A percentile compares a stretch with the other conserved stretches of the same genome.
phyloP scores from a whole-genome alignment of 164 flowering plant genomes.

The Kalanchoe fedtschenkoi region DNA sequence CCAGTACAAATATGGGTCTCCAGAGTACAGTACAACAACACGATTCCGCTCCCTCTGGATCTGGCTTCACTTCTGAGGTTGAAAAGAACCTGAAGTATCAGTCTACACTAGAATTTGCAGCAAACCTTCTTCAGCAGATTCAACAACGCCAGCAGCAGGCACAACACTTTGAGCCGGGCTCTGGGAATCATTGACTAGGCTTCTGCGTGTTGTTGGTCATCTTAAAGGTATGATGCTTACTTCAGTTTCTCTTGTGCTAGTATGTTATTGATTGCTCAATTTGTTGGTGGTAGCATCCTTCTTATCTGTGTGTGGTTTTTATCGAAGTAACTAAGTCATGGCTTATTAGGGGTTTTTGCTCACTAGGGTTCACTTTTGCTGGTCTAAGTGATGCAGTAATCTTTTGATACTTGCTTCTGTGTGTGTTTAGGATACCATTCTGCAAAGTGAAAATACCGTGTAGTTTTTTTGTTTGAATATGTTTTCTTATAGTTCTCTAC shows the following conservation, averaged over 20 bases:
- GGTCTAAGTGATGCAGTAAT: too few species aligned
- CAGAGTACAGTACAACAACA: conserved; percentile 36
- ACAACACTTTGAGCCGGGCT: conserved; percentile 31
- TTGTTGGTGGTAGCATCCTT: background rate
- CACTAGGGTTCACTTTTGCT: too few species aligned
- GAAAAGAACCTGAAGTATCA: conserved; percentile 80
- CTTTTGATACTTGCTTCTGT: too few species aligned
- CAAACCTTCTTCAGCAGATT: conserved; percentile 69
- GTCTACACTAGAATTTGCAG: conserved; percentile 86
- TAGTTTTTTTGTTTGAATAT: too few species aligned
- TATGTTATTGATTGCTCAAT: background rate
- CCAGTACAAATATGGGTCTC: conserved; percentile 18
- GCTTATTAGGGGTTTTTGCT: too few species aligned
- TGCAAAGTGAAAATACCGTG: too few species aligned
- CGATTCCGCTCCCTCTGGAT: conserved; percentile 36
- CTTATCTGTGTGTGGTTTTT: too few species aligned
- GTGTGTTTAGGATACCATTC: too few species aligned
- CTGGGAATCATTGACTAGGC: conserved; percentile 34
- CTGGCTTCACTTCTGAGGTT: conserved; percentile 49
- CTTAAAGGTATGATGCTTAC: background rate
- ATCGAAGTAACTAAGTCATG: too few species aligned
- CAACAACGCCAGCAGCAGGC: conserved; percentile 19
- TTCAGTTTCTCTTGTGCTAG: background rate
- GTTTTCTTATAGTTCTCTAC: too few species aligned
- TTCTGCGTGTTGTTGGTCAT: background rate